These are phyloP conservation scores for Candida vaughaniae DNA, from an alignment of 805 yeast species.

Conservation along the genomic window DNA sequence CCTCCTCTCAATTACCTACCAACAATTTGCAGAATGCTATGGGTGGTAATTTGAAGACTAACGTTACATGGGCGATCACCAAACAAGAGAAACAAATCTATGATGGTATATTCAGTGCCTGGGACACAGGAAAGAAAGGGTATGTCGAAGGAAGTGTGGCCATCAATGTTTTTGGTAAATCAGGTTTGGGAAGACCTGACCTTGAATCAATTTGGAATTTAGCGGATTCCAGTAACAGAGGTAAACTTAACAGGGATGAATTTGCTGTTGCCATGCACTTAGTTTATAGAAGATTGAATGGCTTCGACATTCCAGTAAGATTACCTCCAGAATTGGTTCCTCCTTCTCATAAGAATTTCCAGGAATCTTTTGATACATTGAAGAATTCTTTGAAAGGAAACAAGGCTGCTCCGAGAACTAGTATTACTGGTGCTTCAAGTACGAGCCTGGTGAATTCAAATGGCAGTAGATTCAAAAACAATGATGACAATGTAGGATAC, in stretches of 20 bases:
- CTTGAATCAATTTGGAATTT: slow-evolving; percentile 90
- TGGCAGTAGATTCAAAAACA: slow-evolving; percentile 55
- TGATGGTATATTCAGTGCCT: slow-evolving; percentile 82
- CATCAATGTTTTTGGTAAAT: slow-evolving; percentile 82
- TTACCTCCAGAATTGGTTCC: slow-evolving; percentile 91
- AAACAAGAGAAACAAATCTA: slow-evolving; percentile 84
- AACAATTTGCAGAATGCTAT: slow-evolving; percentile 41
- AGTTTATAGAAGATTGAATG: slow-evolving; percentile 86
- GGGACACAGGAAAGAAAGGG: slow-evolving; percentile 73
- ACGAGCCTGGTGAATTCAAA: slow-evolving; percentile 24
- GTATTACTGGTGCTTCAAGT: slow-evolving; percentile 20
- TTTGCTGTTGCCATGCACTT: slow-evolving; percentile 97
- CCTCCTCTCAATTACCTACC: slow-evolving; percentile 39
- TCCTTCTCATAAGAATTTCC: slow-evolving; percentile 73
- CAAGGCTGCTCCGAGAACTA: slow-evolving; percentile 18
- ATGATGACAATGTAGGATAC: slow-evolving; percentile 68
- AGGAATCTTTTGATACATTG: slow-evolving; percentile 66
- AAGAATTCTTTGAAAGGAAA: slow-evolving; percentile 59
- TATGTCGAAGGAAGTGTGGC: slow-evolving; percentile 78
- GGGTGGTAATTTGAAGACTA: slow-evolving; percentile 46
- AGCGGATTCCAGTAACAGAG: slow-evolving; percentile 78
- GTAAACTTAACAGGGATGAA: slow-evolving; percentile 82
- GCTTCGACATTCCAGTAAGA: slow-evolving; percentile 75
- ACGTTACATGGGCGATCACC: slow-evolving; percentile 79
- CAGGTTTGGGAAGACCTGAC: slow-evolving; percentile 83